Conservation (phyloP, 345 rosid species). For the Acer campestre region DNA sequence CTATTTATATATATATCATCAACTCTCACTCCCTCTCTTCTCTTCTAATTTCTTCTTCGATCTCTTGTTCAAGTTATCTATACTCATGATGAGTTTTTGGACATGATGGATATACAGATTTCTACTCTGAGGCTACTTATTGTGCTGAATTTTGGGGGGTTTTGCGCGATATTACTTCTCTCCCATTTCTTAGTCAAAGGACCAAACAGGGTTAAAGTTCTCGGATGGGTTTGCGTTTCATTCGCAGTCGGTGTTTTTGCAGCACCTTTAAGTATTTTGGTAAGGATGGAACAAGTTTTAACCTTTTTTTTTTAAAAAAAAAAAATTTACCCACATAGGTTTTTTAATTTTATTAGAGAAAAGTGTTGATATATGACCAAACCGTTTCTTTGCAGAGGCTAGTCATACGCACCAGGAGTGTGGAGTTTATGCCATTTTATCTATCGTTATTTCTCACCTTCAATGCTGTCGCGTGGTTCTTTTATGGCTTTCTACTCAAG, state of each 20-base stretch:
- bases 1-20: too few species aligned
- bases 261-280: conserved; percentile 40
- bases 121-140: conserved; percentile 28
- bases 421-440: conserved; percentile 48
- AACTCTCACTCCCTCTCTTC: neutral
- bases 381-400: conserved; percentile 30
- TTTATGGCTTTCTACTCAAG: conserved; percentile 33
- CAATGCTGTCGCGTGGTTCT: conserved; percentile 37
- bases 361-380: neutral
- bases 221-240: conserved; percentile 37
- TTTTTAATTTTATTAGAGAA: too few species aligned
- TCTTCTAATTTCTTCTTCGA: neutral
- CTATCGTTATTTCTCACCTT: conserved; percentile 36
- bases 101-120: conserved; percentile 20
- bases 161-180: conserved; percentile 22
- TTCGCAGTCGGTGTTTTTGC: conserved; percentile 35
- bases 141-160: conserved; percentile 34
- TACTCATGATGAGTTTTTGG: too few species aligned
- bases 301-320: too few species aligned
- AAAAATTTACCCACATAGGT: neutral
- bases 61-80: neutral
- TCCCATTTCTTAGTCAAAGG: conserved; percentile 32
- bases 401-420: conserved; percentile 39
- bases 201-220: conserved; percentile 20
- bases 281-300: conserved; percentile 6